These are phyloP conservation scores for Aspergillus sp. DNA, from an alignment of 2,329 filamentous ascomycete genomes.

Conservation along the genomic window DNA sequence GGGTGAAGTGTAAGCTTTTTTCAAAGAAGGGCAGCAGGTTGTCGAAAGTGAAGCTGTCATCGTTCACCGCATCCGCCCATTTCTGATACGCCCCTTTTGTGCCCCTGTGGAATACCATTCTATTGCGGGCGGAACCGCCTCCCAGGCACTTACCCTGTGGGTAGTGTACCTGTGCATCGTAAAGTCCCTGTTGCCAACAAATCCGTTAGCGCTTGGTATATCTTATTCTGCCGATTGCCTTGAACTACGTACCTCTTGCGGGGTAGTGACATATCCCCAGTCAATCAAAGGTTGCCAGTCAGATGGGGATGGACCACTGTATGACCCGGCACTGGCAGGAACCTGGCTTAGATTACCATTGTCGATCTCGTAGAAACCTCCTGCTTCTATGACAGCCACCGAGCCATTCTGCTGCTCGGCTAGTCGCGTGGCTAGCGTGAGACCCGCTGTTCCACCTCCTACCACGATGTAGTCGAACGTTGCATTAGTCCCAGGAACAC, in stretches of 20 bases:
- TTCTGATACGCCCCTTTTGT: constrained; percentile 30
- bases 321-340: constrained; percentile 21
- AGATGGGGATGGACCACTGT: constrained; percentile 25
- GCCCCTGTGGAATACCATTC: constrained; percentile 29
- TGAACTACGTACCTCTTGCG: constrained; percentile 15
- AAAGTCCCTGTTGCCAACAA: not conserved
- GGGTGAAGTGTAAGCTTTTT: constrained; percentile 9
- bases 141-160: constrained; percentile 23
- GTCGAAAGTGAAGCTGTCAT: constrained; percentile 17
- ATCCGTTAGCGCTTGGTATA: not conserved
- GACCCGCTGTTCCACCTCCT: constrained; percentile 27
- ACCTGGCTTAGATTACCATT: constrained; percentile 30
- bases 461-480: constrained; percentile 24
- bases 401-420: constrained; percentile 18
- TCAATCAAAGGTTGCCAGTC: constrained; percentile 25
- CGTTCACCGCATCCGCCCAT: constrained; percentile 39
- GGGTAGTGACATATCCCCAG: constrained; percentile 25
- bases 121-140: constrained; percentile 24
- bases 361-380: constrained; percentile 33
- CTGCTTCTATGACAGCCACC: constrained; percentile 35
- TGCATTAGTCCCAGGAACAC: constrained; percentile 12
- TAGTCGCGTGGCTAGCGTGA: constrained; percentile 23
- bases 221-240: not conserved
- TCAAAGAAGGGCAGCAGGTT: constrained; percentile 13
- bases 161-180: constrained; percentile 22